Conservation (phyloP, 352 stramenopile species). For the Albugo candida region DNA sequence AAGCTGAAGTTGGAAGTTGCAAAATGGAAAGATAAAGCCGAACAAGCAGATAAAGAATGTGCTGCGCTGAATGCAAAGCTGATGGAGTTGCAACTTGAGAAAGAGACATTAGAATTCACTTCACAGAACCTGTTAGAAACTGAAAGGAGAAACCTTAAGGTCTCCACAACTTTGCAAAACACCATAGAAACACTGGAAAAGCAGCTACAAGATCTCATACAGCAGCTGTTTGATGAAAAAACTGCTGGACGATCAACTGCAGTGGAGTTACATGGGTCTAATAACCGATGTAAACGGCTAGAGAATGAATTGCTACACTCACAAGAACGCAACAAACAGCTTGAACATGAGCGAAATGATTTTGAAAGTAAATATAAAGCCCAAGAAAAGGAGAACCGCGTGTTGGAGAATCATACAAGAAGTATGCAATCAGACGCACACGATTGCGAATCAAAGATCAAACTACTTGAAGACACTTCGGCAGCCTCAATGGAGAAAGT, state of each 20-base stretch:
- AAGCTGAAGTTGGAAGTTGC: conserved; percentile 4
- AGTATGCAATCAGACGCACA: too few species aligned
- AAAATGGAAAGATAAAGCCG: conserved; percentile 16
- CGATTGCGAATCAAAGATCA: too few species aligned
- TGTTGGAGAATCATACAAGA: conserved; percentile 13
- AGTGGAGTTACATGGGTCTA: too few species aligned
- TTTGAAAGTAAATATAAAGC: conserved; percentile 10
- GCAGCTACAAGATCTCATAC: not conserved
- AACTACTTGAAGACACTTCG: too few species aligned
- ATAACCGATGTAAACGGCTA: conserved; percentile 13
- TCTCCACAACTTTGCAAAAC: not conserved
- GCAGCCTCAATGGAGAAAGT: conserved; percentile 4
- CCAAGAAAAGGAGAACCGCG: conserved; percentile 9
- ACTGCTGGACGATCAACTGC: too few species aligned
- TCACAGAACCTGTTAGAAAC: too few species aligned
- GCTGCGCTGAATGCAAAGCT: not conserved
- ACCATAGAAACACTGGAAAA: not conserved
- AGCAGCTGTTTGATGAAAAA: not conserved
- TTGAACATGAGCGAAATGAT: conserved; percentile 13
- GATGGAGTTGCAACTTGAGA: not conserved
- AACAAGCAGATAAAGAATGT: conserved; percentile 16
- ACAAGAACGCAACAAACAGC: not conserved
- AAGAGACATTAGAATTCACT: not conserved
- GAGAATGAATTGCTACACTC: conserved; percentile 5
- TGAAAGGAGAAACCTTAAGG: too few species aligned